Evolutionary conservation across 1,284 basidiomycete species (phyloP).

Genomic region (Cutaneotrichosporon dermatis): DNA sequence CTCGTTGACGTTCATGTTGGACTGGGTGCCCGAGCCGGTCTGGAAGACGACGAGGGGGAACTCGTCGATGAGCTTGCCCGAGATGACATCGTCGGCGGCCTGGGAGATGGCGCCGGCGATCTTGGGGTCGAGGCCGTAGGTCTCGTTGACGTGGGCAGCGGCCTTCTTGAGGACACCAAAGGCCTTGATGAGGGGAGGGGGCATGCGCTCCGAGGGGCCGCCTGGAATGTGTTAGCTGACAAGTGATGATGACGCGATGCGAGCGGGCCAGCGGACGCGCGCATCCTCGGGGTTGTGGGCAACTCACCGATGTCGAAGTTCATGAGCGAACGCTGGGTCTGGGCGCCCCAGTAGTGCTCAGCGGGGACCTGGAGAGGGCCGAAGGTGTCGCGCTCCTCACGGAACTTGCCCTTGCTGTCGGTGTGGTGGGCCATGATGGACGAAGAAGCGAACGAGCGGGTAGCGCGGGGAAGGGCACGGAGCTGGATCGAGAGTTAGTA

Average conservation of each 20-base stretch:
- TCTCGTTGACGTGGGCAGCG: constrained; percentile 84
- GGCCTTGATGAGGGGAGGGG: constrained; percentile 90
- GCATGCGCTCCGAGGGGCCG: constrained; percentile 86
- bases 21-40: constrained; percentile 97
- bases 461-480: constrained; percentile 23
- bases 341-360: constrained; percentile 96
- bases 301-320: constrained; percentile 91
- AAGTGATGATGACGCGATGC: neutral
- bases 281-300: no score
- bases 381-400: constrained; percentile 49
- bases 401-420: constrained; percentile 25
- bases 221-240: constrained; percentile 23
- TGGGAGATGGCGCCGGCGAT: constrained; percentile 83
- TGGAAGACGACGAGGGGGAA: constrained; percentile 99
- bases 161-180: constrained; percentile 98
- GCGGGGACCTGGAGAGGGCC: constrained; percentile 76
- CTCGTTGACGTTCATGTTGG: constrained; percentile 99
- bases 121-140: constrained; percentile 82
- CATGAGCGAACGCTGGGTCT: constrained; percentile 96
- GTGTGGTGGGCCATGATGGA: constrained; percentile 38
- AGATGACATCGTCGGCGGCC: constrained; percentile 98
- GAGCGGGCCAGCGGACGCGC: no score
- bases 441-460: constrained; percentile 26
- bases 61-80: constrained; percentile 87
- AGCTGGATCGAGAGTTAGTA: constrained; percentile 9